Evolutionary conservation across 352 stramenopile species (phyloP).

Genomic region (Peronosclerospora sorghi): DNA sequence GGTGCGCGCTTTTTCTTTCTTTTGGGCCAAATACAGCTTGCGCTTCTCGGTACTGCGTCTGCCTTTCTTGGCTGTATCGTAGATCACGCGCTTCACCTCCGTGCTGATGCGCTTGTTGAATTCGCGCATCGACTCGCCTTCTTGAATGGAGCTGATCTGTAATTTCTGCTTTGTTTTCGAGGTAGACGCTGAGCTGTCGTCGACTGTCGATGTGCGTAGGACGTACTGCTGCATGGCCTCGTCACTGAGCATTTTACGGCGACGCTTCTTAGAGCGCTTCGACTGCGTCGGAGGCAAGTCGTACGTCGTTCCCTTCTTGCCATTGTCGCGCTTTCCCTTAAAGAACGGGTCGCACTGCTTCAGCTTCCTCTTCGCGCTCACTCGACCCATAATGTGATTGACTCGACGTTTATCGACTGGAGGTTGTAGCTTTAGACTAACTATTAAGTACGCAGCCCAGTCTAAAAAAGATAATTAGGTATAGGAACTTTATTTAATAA

Average conservation of each 20-base stretch:
- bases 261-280: constrained; percentile 73
- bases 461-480: too few relatives aligned
- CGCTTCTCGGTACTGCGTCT: constrained; percentile 62
- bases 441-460: too few relatives aligned
- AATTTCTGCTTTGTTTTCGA: constrained; percentile 37
- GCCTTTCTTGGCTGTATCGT: constrained; percentile 72
- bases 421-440: too few relatives aligned
- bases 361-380: constrained; percentile 71
- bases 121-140: constrained; percentile 67
- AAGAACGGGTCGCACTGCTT: constrained; percentile 84
- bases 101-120: constrained; percentile 80
- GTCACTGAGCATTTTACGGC: constrained; percentile 51
- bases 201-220: constrained; percentile 35
- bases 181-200: constrained; percentile 8
- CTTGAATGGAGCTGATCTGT: constrained; percentile 44
- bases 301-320: constrained; percentile 58
- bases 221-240: constrained; percentile 57
- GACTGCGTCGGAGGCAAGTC: constrained; percentile 61
- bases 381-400: constrained; percentile 38
- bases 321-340: constrained; percentile 62
- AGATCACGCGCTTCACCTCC: constrained; percentile 78
- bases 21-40: constrained; percentile 62
- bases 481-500: too few relatives aligned
- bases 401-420: constrained; percentile 15
- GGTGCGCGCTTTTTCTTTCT: constrained; percentile 61